A percentile compares a stretch with the other conserved stretches of the same genome.
Evolutionary conservation across 352 stramenopile species (phyloP).

Genomic region (Phytophthora palmivora): DNA sequence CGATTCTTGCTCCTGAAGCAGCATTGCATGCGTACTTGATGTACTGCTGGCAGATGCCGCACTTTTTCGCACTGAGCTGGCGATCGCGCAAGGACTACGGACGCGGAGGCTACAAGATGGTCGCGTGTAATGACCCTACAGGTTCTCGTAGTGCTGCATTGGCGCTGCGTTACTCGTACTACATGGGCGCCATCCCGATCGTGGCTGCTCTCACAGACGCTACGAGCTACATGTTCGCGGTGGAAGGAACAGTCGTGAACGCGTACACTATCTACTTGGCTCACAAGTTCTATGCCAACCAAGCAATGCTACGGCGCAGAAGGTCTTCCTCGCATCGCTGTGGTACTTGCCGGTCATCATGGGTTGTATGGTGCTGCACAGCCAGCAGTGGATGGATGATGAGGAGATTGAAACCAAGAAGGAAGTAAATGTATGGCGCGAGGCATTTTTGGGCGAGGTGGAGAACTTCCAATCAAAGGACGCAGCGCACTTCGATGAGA

Average conservation of each 20-base stretch:
- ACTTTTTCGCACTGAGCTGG: constrained; percentile 99
- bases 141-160: constrained; percentile 92
- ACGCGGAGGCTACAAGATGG: constrained; percentile 96
- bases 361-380: constrained; percentile 98
- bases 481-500: constrained; percentile 51
- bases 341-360: constrained; percentile 99
- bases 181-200: constrained; percentile 95
- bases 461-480: constrained; percentile 68
- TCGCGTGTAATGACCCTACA: constrained; percentile 93
- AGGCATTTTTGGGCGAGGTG: constrained; percentile 77
- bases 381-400: constrained; percentile 88
- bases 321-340: constrained; percentile 97
- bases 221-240: constrained; percentile 99
- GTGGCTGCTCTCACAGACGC: constrained; percentile 90
- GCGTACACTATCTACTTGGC: constrained; percentile 95
- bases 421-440: constrained; percentile 60
- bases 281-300: constrained; percentile 96
- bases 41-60: constrained; percentile 99
- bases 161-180: constrained; percentile 95
- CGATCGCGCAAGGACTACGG: constrained; percentile 94
- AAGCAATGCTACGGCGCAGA: constrained; percentile 95
- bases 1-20: constrained; percentile 72
- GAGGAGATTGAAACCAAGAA: constrained; percentile 73
- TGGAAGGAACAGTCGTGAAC: constrained; percentile 97
- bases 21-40: constrained; percentile 88